Percentiles rank a stretch among this genome's conserved stretches.
Conservation (phyloP, 1,139 yeast species). For the Suhomyces coccinellae region DNA sequence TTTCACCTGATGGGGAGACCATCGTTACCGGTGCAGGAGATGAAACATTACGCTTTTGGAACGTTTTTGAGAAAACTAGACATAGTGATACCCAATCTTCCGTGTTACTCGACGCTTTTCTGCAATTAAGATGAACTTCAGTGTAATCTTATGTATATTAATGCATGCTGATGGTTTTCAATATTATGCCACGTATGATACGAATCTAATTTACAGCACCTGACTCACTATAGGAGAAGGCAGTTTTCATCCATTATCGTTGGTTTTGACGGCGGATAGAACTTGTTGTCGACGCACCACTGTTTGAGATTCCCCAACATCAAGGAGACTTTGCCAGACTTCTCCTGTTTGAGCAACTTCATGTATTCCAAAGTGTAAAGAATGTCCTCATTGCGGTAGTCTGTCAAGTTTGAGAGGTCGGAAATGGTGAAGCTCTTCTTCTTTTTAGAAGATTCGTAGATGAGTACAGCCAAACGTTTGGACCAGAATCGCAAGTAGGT, state of each 20-base stretch:
- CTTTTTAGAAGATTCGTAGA: conserved; percentile 15
- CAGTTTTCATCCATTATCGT: conserved; percentile 30
- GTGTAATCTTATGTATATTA: conserved; percentile 3
- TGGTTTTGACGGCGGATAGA: conserved; percentile 27
- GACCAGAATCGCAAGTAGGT: conserved; percentile 84
- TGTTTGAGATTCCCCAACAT: conserved; percentile 24
- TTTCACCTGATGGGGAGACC: conserved; percentile 97
- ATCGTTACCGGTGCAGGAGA: conserved; percentile 99
- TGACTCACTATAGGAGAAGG: conserved; percentile 23
- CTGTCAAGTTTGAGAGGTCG: conserved; percentile 58
- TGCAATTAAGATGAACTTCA: conserved; percentile 58
- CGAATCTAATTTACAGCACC: not conserved
- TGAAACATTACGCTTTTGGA: conserved; percentile 93
- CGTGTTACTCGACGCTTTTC: conserved; percentile 74
- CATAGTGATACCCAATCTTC: conserved; percentile 58
- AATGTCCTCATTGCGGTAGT: conserved; percentile 71
- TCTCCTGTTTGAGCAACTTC: conserved; percentile 42
- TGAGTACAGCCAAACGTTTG: conserved; percentile 30
- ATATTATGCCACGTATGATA: conserved; percentile 2
- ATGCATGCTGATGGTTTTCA: conserved; percentile 1
- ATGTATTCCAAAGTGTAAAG: conserved; percentile 62
- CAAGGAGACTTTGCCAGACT: conserved; percentile 17
- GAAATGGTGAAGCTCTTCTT: conserved; percentile 42
- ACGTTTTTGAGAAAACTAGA: conserved; percentile 76
- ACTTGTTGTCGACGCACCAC: conserved; percentile 32